Conservation (phyloP, 768 basidiomycete species). For the Solioccasus polychromus region DNA sequence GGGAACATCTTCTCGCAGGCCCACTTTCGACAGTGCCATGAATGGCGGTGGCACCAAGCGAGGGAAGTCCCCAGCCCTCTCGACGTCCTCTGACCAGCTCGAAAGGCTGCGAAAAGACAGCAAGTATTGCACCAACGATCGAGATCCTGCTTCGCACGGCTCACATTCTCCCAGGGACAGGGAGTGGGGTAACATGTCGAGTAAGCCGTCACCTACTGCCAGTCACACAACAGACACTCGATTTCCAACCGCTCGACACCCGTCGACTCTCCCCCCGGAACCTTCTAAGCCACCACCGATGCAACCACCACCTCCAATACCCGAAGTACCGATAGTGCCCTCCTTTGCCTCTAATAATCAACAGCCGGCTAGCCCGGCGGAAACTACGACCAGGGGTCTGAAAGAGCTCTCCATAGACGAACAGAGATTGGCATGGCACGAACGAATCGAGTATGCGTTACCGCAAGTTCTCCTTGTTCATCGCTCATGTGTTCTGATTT, state of each 20-base stretch:
- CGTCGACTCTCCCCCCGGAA: slow-evolving; percentile 8
- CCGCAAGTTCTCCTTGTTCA: not conserved
- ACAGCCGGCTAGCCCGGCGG: slow-evolving; percentile 1
- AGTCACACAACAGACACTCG: not conserved
- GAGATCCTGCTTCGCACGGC: slow-evolving; percentile 1
- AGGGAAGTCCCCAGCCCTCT: slow-evolving; percentile 24
- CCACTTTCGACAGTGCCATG: slow-evolving; percentile 9
- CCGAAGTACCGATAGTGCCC: slow-evolving; percentile 17
- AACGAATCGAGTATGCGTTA: slow-evolving; percentile 39
- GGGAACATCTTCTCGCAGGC: slow-evolving; percentile 13
- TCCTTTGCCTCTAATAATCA: slow-evolving; percentile 18
- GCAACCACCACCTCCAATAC: slow-evolving; percentile 18
- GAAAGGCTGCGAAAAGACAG: slow-evolving; percentile 22
- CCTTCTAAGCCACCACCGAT: slow-evolving; percentile 13
- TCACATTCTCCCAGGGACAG: slow-evolving; percentile 9
- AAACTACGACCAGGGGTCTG: slow-evolving; percentile 1
- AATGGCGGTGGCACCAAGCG: slow-evolving; percentile 9
- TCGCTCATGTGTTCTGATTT: not conserved
- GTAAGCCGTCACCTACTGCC: slow-evolving; percentile 1
- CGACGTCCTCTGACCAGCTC: slow-evolving; percentile 24
- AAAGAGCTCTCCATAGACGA: slow-evolving; percentile 34
- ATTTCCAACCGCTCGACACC: not conserved
- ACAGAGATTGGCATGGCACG: slow-evolving; percentile 37
- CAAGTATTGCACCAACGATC: not conserved
- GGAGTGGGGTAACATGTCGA: not conserved